Evolutionary conservation across 768 basidiomycete species (phyloP), one percentile per base, ranked within the genome.

Genomic region (Russula earlei): DNA sequence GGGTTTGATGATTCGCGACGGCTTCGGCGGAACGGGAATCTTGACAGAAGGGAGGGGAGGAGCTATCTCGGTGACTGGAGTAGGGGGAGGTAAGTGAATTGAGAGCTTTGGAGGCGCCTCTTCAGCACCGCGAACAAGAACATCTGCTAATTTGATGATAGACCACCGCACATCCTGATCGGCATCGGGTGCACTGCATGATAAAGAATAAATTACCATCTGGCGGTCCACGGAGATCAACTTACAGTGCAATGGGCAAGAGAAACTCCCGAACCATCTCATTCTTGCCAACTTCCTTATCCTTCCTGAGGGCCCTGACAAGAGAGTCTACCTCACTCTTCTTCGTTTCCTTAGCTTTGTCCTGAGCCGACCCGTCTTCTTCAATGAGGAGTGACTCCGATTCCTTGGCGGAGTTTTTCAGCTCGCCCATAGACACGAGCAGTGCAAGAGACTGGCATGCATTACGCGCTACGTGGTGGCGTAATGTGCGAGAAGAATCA

Each of bases 91-190:
- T 51, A 93, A 81, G 62, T 91, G 87, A 48, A 94, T 83, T 44
- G 83, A 88, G 59, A 94, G 84, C 55, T 90, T 92, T 1, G 94
- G 94, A 6, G 87, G 74, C 2, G 83, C 77, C 69, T 98, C 95
- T 55, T 90, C 83, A 3, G 83, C 74, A 22, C 90, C 87, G 49
- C 85, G 82, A 62, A 94, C 84, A 41, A 92, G 78, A 19, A 95
- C 76, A 64, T 97, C 95, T 5, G 90, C 91, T 22, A 96, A 74
- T 70, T 98, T 97, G 64, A 98, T 75, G 47, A 95, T 72, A 61
- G 86, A 90, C 82, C 91, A 90, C 44, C 93, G 85, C 38, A 94
- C 87, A 71, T 95, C 89, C 64, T 89, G 78, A 67, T 96, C 92
- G 52, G 83, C 76, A 57, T 85, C 82, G 0, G 85, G 76, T 31